Base-by-base conservation (phyloP, 495 filamentous ascomycete genomes). In the Aspergillus saccharolyticus region DNA sequence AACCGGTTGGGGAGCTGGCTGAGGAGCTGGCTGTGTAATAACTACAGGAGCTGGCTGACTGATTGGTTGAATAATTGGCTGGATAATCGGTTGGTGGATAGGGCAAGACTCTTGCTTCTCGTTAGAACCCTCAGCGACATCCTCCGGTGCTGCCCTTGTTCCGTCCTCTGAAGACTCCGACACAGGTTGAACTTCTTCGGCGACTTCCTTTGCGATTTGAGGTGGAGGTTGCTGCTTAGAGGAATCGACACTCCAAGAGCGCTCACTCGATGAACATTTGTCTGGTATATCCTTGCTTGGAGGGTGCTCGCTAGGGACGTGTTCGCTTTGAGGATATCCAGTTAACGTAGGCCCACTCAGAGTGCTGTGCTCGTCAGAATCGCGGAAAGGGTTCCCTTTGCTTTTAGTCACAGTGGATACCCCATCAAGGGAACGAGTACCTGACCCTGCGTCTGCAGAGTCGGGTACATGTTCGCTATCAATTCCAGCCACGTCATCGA, bases 401-500 rank as follows among this genome's bases (percentile, higher is more conserved):
- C 33, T 39, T 39, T 39, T 39, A 15, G 5, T 12, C 12, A 15
- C 33, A 39, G 5, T 39, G 12, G 33, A 39, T 9, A 39, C 14
- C 12, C 33, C 59, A 42, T 54, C 50, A 51, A 61, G 59, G 10
- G 53, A 58, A 44, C 54, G 61, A n/a, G 49, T 42, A 25, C 39
- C 54, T 0, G 63, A 59, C 2, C 45, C 47, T 43, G 62, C 20
- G 42, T 56, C 16, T n/a, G n/a, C 24, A 1, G 50, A 54, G 46
- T 48, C 24, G 43, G 53, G 42, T 1, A 46, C 46, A 10, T 54
- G 42, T n/a, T 60, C 24, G 16, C 33, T 17, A 0, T 16, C 52
- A 42, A 53, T 43, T 17, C 43, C 50, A 1, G 70, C 61, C 17
- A 64, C 63, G 46, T 72, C 70, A 18, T 60, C 60, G 6, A 75